phyloP scores from a whole-genome alignment of 495 filamentous ascomycete genomes.

The Aspergillus panamensis region DNA sequence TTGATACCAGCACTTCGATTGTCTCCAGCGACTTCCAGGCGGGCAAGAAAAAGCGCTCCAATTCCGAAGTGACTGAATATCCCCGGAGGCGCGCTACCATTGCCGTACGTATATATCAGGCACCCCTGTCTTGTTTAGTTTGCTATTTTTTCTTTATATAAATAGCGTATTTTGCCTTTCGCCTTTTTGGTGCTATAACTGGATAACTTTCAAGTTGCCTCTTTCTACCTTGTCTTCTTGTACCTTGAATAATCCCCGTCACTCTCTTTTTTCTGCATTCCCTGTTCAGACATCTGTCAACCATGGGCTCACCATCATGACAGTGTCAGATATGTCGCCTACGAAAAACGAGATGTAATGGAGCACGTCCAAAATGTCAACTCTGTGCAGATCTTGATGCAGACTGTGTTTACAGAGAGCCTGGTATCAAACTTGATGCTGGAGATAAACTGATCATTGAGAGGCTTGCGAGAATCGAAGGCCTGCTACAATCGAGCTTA shows the following conservation, averaged over 20 bases:
- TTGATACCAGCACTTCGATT: conserved; percentile 10
- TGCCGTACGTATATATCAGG: conserved; percentile 51
- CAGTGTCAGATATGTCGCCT: conserved; percentile 84
- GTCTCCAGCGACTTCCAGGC: conserved; percentile 8
- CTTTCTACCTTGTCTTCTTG: background rate
- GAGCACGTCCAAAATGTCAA: conserved; percentile 77
- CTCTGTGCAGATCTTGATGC: conserved; percentile 78
- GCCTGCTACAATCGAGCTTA: conserved; percentile 65
- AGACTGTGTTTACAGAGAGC: conserved; percentile 80
- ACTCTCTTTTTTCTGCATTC: background rate
- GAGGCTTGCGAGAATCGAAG: conserved; percentile 70
- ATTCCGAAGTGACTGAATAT: conserved; percentile 62
- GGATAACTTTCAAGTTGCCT: background rate
- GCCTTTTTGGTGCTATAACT: background rate
- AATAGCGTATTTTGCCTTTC: conserved; percentile 1
- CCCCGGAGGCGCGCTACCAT: conserved; percentile 68
- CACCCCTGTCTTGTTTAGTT: background rate
- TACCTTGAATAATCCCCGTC: background rate
- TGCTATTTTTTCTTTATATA: background rate
- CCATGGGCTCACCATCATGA: background rate
- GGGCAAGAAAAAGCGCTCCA: conserved; percentile 57
- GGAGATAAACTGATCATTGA: conserved; percentile 83
- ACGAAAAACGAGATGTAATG: conserved; percentile 79
- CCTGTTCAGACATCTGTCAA: background rate
- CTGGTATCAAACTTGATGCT: conserved; percentile 82